Evolutionary conservation across 305 asterid genomes (phyloP).

Genomic region (Fraxinus sp.): DNA sequence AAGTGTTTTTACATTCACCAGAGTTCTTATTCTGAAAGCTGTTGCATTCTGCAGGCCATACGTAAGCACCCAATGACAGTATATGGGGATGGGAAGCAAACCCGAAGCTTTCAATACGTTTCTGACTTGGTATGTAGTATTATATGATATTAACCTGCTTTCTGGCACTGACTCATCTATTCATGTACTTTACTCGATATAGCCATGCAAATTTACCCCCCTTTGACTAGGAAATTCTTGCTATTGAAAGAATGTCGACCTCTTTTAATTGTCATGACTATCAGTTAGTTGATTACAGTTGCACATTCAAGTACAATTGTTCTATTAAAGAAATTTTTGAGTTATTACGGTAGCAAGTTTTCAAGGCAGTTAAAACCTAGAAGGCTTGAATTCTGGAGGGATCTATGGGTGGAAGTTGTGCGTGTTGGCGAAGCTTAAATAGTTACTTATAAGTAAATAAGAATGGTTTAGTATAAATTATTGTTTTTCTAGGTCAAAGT

Average conservation of each 20-base stretch:
- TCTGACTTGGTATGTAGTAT: conserved; percentile 76
- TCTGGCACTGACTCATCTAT: background rate
- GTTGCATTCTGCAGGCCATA: conserved; percentile 63
- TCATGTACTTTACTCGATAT: background rate
- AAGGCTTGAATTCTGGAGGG: background rate
- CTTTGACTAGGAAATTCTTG: background rate
- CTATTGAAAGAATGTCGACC: background rate
- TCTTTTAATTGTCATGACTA: background rate
- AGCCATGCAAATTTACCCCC: background rate
- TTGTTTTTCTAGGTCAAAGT: background rate
- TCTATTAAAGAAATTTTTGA: background rate
- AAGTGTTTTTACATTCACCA: background rate
- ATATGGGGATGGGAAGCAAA: conserved; percentile 94
- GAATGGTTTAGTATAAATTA: background rate
- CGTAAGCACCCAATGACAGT: conserved; percentile 85
- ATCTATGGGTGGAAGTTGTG: background rate
- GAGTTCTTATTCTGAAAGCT: conserved; percentile 18
- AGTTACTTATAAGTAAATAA: background rate
- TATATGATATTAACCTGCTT: background rate
- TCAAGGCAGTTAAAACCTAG: background rate
- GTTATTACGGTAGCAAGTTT: background rate
- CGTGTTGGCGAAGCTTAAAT: background rate
- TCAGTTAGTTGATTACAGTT: background rate
- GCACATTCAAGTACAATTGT: background rate
- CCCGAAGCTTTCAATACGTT: conserved; percentile 86